Evolutionary conservation across 352 stramenopile species (phyloP), one percentile per base, ranked within the genome.

Genomic region (Globisporangium heterothallicum): DNA sequence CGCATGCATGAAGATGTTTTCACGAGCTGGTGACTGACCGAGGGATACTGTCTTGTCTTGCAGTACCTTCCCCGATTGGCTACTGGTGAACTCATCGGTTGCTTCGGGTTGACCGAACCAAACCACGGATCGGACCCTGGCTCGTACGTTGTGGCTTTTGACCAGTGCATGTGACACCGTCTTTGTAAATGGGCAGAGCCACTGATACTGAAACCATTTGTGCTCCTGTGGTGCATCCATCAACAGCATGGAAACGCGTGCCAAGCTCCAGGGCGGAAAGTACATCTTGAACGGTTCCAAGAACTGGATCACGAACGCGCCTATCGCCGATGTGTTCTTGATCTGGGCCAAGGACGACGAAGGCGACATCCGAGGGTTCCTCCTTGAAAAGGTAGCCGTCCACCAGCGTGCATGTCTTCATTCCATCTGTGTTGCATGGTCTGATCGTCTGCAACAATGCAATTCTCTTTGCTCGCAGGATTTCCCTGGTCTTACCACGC

Each of bases 21-120:
- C n/a, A n/a, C n/a, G n/a, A n/a, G n/a, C n/a, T n/a, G n/a, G n/a
- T 48, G 29, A 41, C 42, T 50, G 25, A 42, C 27, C 8, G 7
- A 54, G 16, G 32, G 34, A 36, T 22, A n/a, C 25, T 49, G 18
- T n/a, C 22, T n/a, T 35, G 19, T 2, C 8, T 12, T 51, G 19
- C 60, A 91, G 81, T 99, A 98, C 64, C 81, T 99, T 32, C 96
- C 96, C 3, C 74, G 86, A 36, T 80, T 99, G 30, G 96, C 95
- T 7, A 82, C 64, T 2, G 97, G 96, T n/a, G 88, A 98, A 52
- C 62, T 98, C 26, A 96, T 99, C 55, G 96, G 96, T 32, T 99
- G 96, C 70, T 99, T 99, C 67, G 97, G 97, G 16, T 72, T 99
- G 59, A 99, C 97, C 16, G 97, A 99, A 67, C 97, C 97, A 10